These are phyloP conservation scores for Penicillium sp. DNA, from an alignment of 2,329 filamentous ascomycete genomes.

Conservation along the genomic window DNA sequence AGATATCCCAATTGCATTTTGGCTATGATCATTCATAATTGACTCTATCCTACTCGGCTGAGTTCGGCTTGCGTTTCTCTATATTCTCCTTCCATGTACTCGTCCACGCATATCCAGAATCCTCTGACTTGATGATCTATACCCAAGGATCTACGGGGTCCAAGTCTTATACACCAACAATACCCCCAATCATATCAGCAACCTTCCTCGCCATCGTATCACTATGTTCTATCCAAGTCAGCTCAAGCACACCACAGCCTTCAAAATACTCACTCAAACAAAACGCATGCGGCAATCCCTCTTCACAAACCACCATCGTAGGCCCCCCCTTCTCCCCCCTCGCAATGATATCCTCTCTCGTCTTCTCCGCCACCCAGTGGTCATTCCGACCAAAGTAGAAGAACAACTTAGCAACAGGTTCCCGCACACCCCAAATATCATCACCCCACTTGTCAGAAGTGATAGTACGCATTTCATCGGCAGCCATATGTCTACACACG, in stretches of 20 bases:
- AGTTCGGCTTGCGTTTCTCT: no score
- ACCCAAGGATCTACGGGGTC: neutral
- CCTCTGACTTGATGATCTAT: neutral
- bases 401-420: slow-evolving; percentile 50
- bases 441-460: slow-evolving; percentile 59
- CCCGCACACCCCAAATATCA: slow-evolving; percentile 58
- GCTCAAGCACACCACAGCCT: neutral
- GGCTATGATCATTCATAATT: neutral
- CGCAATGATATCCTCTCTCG: slow-evolving; percentile 57
- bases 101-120: neutral
- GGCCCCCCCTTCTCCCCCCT: slow-evolving; percentile 45
- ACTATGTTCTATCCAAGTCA: slow-evolving; percentile 36
- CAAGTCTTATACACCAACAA: slow-evolving; percentile 25
- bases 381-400: slow-evolving; percentile 64
- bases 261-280: slow-evolving; percentile 51
- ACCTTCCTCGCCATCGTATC: slow-evolving; percentile 56
- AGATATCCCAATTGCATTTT: slow-evolving; percentile 6
- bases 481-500: slow-evolving; percentile 53
- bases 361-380: slow-evolving; percentile 63
- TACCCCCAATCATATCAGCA: slow-evolving; percentile 49
- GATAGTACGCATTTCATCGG: slow-evolving; percentile 60
- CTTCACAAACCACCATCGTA: slow-evolving; percentile 58
- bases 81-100: no score
- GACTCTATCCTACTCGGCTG: no score
- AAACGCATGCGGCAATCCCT: slow-evolving; percentile 61